A percentile compares a stretch with the other conserved stretches of the same genome.
Evolutionary conservation across 1,284 basidiomycete species (phyloP).

Genomic region (Hemileia vastatrix): DNA sequence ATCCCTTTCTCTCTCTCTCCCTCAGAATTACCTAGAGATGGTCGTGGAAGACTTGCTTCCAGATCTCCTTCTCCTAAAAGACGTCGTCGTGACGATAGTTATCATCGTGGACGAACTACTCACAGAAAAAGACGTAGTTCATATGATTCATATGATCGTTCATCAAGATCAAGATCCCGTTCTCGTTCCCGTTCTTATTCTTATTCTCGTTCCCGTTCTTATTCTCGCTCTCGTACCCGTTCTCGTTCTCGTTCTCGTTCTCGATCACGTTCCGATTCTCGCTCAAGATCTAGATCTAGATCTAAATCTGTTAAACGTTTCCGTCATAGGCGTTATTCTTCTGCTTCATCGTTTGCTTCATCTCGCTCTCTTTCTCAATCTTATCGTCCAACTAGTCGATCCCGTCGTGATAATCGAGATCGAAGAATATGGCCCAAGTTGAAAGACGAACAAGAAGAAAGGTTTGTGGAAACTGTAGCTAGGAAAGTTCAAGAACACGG

Average conservation of each 20-base stretch:
- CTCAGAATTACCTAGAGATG: conserved; percentile 29
- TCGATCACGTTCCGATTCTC: conserved; percentile 19
- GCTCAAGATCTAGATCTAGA: conserved; percentile 30
- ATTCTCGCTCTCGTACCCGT: conserved; percentile 43
- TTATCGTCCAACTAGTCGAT: conserved; percentile 14
- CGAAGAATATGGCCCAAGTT: conserved; percentile 50
- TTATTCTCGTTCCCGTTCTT: conserved; percentile 31
- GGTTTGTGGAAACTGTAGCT: conserved; percentile 74
- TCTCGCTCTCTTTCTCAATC: conserved; percentile 34
- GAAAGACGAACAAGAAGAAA: conserved; percentile 60
- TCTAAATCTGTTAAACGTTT: conserved; percentile 25
- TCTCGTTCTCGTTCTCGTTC: conserved; percentile 48
- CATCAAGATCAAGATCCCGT: conserved; percentile 27
- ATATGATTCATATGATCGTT: conserved; percentile 18
- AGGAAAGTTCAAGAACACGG: conserved; percentile 73
- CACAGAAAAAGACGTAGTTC: too few relatives aligned
- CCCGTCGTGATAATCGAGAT: conserved; percentile 25
- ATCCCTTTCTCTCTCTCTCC: background rate
- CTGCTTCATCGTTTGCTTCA: conserved; percentile 28
- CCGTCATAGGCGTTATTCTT: conserved; percentile 13
- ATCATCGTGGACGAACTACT: too few relatives aligned
- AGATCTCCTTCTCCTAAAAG: conserved; percentile 33
- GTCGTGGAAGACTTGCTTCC: conserved; percentile 23
- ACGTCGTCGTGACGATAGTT: conserved; percentile 45
- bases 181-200: conserved; percentile 40